Base-by-base conservation (phyloP, 139 green algal species). In the Astrephomene gubernaculifera region DNA sequence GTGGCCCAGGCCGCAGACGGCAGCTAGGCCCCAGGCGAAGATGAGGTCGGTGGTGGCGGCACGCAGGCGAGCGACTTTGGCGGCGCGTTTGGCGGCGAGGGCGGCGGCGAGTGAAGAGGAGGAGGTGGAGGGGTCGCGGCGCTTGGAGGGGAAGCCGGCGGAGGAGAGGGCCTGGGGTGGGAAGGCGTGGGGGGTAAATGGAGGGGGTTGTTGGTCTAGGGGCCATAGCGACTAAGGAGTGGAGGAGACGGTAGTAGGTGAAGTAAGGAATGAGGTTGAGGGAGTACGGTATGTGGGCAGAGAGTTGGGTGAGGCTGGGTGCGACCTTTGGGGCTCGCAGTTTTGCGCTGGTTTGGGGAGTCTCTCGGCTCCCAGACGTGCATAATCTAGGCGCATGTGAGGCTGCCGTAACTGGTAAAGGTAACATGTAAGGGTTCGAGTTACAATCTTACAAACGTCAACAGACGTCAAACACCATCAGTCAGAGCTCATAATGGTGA, bases 1-100 rank as follows among this genome's bases (percentile, higher is more conserved):
- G 88, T 99, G 96, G 65, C 94, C 93, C 19, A 95, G 80, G 36
- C 96, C 82, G 89, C 94, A 98, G 12, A 94, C 90, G 21, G 91
- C 91, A 3, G 94, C 95, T 45, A 98, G 90, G 45, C 89, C 83
- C 93, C 93, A 96, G 1, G 96, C 95, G 0, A 97, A 49, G 0
- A 89, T 88, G 19, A 99, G 92, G 36, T 93, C 84, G 43, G 85
- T 24, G 1, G 91, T 95, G n/a, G 90, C 88, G n/a, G 87, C 85
- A 29, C 60, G 76, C 69, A 98, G 90, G 33, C 88, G 83, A 60
- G 80, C 61, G 39, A 83, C 65, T 65, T 93, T 91, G 80, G 94
- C 91, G 80, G 89, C 87, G 19, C 92, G 91, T 92, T 96, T 96
- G 63, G 89, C 87, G 36, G 79, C 72, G 24, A 93, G 64, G 0